These are phyloP conservation scores for Tagetes patula DNA, from an alignment of 129 eudicot species.

Conservation along the genomic window DNA sequence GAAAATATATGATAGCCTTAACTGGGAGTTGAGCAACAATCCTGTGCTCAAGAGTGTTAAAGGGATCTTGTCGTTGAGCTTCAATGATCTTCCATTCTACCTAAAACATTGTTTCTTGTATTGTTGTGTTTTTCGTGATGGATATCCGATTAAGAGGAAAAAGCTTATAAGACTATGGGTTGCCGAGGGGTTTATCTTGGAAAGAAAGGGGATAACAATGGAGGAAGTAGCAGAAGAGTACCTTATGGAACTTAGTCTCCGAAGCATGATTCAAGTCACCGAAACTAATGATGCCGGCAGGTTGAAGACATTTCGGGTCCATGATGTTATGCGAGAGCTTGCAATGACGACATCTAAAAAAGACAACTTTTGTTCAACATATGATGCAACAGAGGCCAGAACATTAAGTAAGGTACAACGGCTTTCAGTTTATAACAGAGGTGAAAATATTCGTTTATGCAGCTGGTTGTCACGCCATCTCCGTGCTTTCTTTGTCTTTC, in stretches of 20 bases:
- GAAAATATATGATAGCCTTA: constrained; percentile 52
- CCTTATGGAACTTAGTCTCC: constrained; percentile 47
- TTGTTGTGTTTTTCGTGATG: constrained; percentile 60
- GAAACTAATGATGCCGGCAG: constrained; percentile 57
- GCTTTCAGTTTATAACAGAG: constrained; percentile 39
- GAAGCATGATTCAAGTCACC: constrained; percentile 65
- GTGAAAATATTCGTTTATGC: constrained; percentile 34
- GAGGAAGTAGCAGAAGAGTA: constrained; percentile 71
- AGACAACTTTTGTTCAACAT: constrained; percentile 45
- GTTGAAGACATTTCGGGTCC: constrained; percentile 48
- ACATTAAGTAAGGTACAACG: constrained; percentile 33
- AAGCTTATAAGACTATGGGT: constrained; percentile 68
- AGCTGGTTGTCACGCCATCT: constrained; percentile 38
- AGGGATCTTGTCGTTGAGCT: constrained; percentile 55
- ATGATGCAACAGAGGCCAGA: constrained; percentile 37
- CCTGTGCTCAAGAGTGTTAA: constrained; percentile 47
- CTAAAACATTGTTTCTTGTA: constrained; percentile 64
- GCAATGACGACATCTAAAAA: constrained; percentile 44
- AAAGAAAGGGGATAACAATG: constrained; percentile 49
- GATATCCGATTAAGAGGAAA: constrained; percentile 50
- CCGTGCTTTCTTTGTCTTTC: constrained; percentile 53
- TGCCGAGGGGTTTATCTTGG: constrained; percentile 60
- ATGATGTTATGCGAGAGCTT: constrained; percentile 56
- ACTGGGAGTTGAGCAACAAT: constrained; percentile 52
- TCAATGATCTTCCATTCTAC: constrained; percentile 53